Base-by-base conservation (phyloP, 2,329 filamentous ascomycete species). In the Fusarium sp. region DNA sequence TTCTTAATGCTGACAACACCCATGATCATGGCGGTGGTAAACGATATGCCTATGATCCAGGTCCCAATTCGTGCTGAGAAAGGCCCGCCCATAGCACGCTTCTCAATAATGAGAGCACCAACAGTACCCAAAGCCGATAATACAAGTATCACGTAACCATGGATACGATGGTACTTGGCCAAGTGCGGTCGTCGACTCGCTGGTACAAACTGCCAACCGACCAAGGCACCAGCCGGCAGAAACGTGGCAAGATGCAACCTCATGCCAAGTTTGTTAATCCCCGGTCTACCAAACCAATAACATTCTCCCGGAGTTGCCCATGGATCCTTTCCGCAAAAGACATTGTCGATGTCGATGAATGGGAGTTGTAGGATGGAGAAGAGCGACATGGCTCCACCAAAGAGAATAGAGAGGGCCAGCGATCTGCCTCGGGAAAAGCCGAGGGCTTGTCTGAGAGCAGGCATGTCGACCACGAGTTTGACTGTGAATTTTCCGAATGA, bases 181-280 rank as follows among this genome's bases (percentile, higher is more conserved):
- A 65, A 29, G 8, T 35, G 54, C 0, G 35, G 18, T 11, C 33
- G 27, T 7, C 69, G 56, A 3, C 68, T 65, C 2, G 33, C 35
- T 2, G 70, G 70, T 1, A 72, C 18, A 20, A 72, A 72, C 2
- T 72, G 70, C 2, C 68, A 65, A 22, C 65, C 68, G 16, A 69
- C 69, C 13, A 72, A 18, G 13, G 54, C 54, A 1, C 69, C 70
- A 0, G 65, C 70, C 1, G 70, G 70, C 14, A 72, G 54, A 13
- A 72, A 39, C 0, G 65, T 69, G 4, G 22, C 48, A 1, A 72
- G 48, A 3, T 72, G 70, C 16, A 72, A 14, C 1, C 64, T 1
- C 10, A 72, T 69, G 1, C 35, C 69, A 27, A 18, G n/a, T 3
- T 69, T 59, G 64, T 65, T 60, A 0, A 72, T 56, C 2, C 69